phyloP scores from a whole-genome alignment of 164 flowering plant genomes.

The Houttuynia cordata region DNA sequence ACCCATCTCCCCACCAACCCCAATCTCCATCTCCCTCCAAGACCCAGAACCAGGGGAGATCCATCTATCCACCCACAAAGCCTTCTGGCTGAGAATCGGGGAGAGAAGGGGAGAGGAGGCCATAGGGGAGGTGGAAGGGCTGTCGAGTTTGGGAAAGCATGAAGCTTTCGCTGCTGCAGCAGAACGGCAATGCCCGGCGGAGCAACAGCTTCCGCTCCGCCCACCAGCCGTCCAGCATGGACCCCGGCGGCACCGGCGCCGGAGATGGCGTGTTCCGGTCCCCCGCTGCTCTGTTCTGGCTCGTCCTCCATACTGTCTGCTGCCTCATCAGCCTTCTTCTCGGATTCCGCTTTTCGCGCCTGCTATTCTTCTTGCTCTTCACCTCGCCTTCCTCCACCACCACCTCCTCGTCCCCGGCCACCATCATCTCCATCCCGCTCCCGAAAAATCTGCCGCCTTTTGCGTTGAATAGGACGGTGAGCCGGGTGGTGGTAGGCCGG shows the following conservation, averaged over 20 bases:
- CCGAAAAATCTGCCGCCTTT: slow-evolving; percentile 2
- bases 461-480: slow-evolving; percentile 18
- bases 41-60: no score
- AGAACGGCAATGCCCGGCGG: slow-evolving; percentile 17
- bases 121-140: background rate
- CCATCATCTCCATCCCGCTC: slow-evolving; percentile 9
- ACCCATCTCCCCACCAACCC: no score
- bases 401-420: slow-evolving; percentile 14
- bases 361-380: slow-evolving; percentile 61
- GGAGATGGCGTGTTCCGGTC: slow-evolving; percentile 41
- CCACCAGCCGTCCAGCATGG: slow-evolving; percentile 18
- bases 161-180: slow-evolving; percentile 8
- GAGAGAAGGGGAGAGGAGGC: background rate
- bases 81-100: no score
- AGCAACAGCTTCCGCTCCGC: slow-evolving; percentile 50
- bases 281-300: slow-evolving; percentile 60
- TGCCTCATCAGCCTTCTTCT: slow-evolving; percentile 73
- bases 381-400: slow-evolving; percentile 34
- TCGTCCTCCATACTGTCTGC: slow-evolving; percentile 56
- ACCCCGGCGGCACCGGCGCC: slow-evolving; percentile 32
- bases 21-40: no score
- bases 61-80: no score
- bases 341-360: slow-evolving; percentile 76
- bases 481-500: slow-evolving; percentile 81
- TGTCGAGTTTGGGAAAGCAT: background rate